phyloP scores from a whole-genome alignment of 768 basidiomycete species.

The Candolleomyces eurysporus region DNA sequence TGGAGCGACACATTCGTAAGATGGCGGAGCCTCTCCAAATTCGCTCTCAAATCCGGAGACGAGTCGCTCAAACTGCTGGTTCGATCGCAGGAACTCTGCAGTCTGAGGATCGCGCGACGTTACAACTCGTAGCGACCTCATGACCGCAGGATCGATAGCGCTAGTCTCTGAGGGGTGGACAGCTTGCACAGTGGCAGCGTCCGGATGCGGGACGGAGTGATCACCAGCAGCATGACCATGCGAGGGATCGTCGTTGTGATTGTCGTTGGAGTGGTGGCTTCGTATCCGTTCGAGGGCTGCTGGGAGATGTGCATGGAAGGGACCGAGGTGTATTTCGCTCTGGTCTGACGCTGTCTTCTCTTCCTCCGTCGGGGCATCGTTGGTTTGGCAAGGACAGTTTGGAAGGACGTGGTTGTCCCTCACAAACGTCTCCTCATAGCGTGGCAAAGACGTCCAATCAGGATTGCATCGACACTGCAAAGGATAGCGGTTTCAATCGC shows the following conservation, averaged over 20 bases:
- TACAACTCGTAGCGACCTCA: constrained; percentile 24
- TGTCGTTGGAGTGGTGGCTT: background rate
- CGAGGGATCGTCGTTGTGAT: background rate
- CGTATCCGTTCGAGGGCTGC: background rate
- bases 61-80: constrained; percentile 69
- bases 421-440: constrained; percentile 57
- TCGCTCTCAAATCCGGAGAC: constrained; percentile 81
- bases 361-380: no score
- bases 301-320: background rate
- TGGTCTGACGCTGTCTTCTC: background rate
- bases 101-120: constrained; percentile 12
- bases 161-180: constrained; percentile 23
- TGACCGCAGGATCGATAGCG: constrained; percentile 27
- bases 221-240: background rate
- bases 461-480: constrained; percentile 76
- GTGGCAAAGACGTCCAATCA: constrained; percentile 76
- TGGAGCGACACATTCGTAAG: constrained; percentile 42
- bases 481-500: background rate
- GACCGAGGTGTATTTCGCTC: background rate
- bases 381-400: constrained; percentile 46
- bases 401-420: constrained; percentile 23
- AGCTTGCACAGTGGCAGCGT: background rate
- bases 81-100: constrained; percentile 41
- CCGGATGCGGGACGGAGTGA: background rate
- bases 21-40: constrained; percentile 80